Conservation (phyloP, 2,329 filamentous ascomycete genomes). For the Fusarium tuaranense region DNA sequence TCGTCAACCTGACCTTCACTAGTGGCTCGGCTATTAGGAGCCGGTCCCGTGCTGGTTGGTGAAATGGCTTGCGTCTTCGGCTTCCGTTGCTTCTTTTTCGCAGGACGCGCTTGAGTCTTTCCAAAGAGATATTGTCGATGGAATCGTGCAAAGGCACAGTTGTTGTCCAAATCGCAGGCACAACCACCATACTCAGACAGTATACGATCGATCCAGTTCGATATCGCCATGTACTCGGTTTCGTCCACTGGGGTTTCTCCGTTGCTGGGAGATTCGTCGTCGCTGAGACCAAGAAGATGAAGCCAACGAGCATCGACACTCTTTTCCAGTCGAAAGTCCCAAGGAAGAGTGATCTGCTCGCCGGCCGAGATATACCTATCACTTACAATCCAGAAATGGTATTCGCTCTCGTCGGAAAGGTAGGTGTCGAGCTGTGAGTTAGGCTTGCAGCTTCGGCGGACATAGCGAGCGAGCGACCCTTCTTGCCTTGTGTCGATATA, state of each 20-base stretch:
- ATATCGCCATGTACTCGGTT: conserved; percentile 69
- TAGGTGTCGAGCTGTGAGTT: conserved; percentile 92
- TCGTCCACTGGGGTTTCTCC: conserved; percentile 68
- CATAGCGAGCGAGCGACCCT: conserved; percentile 87
- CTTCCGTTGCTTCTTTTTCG: conserved; percentile 67
- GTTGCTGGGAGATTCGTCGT: conserved; percentile 64
- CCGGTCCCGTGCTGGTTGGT: conserved; percentile 71
- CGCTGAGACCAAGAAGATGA: conserved; percentile 70
- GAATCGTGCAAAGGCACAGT: conserved; percentile 74
- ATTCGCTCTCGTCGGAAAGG: conserved; percentile 80
- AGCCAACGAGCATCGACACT: conserved; percentile 65
- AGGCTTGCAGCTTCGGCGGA: conserved; percentile 91
- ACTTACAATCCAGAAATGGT: conserved; percentile 93
- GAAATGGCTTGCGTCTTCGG: conserved; percentile 67
- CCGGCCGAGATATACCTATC: conserved; percentile 77
- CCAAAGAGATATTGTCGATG: conserved; percentile 66
- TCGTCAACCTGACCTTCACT: conserved; percentile 72
- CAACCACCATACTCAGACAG: conserved; percentile 84
- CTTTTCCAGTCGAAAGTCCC: conserved; percentile 75
- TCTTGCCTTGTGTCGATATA: conserved; percentile 93
- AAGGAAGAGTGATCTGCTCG: conserved; percentile 73
- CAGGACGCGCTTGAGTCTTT: conserved; percentile 56
- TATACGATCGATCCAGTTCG: conserved; percentile 75
- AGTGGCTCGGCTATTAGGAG: conserved; percentile 71
- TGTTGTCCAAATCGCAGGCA: conserved; percentile 74